phyloP scores from a whole-genome alignment of 345 rosid genomes.

The Zanthoxylum bungeanum region DNA sequence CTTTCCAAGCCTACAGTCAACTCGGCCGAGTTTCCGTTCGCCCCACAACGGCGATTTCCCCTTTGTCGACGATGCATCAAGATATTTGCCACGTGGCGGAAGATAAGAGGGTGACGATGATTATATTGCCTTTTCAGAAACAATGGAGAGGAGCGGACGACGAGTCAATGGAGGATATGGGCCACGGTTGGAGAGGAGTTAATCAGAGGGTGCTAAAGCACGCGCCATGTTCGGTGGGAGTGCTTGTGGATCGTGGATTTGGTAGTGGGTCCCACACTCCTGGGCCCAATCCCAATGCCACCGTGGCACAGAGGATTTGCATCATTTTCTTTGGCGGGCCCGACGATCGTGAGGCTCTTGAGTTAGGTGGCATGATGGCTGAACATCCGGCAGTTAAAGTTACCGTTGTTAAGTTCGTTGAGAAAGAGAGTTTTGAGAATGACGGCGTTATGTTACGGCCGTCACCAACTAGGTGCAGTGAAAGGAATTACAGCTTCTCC shows the following conservation, averaged over 20 bases:
- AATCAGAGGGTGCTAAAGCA: conserved; percentile 64
- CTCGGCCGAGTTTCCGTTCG: conserved; percentile 62
- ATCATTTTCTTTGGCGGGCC: conserved; percentile 74
- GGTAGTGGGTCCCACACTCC: conserved; percentile 37
- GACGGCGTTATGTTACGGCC: conserved; percentile 35
- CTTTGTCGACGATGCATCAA: conserved; percentile 66
- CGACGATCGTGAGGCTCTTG: conserved; percentile 78
- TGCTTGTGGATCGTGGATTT: conserved; percentile 82
- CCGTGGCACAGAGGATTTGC: conserved; percentile 45
- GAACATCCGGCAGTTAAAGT: conserved; percentile 65
- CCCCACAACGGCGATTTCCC: conserved; percentile 59
- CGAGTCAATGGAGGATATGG: conserved; percentile 46
- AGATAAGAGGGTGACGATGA: conserved; percentile 52
- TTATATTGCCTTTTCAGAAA: conserved; percentile 73
- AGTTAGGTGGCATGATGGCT: conserved; percentile 70
- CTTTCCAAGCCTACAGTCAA: conserved; percentile 71
- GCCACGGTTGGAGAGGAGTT: conserved; percentile 79
- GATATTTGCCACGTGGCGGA: conserved; percentile 86
- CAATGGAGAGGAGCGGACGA: conserved; percentile 53
- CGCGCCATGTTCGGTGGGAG: conserved; percentile 73
- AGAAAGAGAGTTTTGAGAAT: conserved; percentile 26
- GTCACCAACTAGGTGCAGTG: conserved; percentile 32
- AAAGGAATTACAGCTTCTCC: conserved; percentile 51
- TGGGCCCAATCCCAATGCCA: conserved; percentile 12
- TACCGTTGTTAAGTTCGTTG: conserved; percentile 46